phyloP scores from a whole-genome alignment of 2,329 filamentous ascomycete genomes.

The Achaetomium macrosporum region DNA sequence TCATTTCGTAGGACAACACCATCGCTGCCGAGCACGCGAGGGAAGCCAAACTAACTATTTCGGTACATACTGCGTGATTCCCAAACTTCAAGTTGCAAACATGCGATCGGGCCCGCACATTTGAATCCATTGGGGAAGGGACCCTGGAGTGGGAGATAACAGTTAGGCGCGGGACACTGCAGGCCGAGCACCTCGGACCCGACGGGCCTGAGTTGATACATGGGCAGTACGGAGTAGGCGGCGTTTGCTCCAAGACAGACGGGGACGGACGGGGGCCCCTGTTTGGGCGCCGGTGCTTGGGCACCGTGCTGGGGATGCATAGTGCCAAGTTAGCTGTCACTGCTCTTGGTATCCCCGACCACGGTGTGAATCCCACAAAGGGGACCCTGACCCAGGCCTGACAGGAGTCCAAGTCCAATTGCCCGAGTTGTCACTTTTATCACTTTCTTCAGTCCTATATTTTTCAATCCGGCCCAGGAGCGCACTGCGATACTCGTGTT shows the following conservation, averaged over 20 bases:
- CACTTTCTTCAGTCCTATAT: background rate
- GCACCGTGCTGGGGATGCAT: too few species aligned
- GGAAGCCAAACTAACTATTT: too few species aligned
- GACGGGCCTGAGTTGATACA: background rate
- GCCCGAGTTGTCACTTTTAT: background rate
- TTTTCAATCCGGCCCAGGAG: conserved; percentile 5
- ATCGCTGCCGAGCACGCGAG: background rate
- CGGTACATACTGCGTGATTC: too few species aligned
- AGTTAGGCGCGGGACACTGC: conserved; percentile 1
- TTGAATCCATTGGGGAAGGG: background rate
- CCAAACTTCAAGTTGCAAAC: background rate
- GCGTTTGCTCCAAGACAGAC: conserved; percentile 9
- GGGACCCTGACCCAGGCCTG: too few species aligned
- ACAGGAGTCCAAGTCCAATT: conserved; percentile 1
- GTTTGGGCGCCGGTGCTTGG: background rate
- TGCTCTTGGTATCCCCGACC: conserved; percentile 1
- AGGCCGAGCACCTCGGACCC: conserved; percentile 4
- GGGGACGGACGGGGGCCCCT: conserved; percentile 5
- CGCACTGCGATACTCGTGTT: conserved; percentile 12
- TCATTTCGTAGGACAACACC: background rate
- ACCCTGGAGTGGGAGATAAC: background rate
- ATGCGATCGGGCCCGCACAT: background rate
- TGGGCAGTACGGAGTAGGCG: too few species aligned
- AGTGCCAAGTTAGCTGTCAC: background rate
- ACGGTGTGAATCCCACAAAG: conserved; percentile 4